A percentile compares a stretch with the other conserved stretches of the same genome.
phyloP scores from a whole-genome alignment of 1,139 yeast species.

The Ashbya aceris region DNA sequence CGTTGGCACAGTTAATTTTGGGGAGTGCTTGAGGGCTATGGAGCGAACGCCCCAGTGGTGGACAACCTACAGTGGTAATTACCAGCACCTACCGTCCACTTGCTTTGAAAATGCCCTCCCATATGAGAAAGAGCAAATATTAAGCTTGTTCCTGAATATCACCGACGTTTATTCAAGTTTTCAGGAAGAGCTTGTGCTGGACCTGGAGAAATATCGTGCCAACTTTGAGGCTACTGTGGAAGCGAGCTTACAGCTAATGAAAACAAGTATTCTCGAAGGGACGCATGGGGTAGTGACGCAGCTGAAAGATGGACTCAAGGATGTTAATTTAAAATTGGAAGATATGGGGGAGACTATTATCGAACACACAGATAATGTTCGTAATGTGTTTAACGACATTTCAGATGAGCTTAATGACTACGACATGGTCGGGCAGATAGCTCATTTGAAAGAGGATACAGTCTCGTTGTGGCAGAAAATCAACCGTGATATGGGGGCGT shows the following conservation, averaged over 20 bases:
- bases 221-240: constrained; percentile 4
- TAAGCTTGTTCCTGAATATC: constrained; percentile 39
- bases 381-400: constrained; percentile 6
- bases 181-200: constrained; percentile 16
- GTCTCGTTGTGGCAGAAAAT: constrained; percentile 9
- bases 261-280: constrained; percentile 7
- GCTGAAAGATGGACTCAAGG: constrained; percentile 13
- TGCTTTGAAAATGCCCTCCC: constrained; percentile 46
- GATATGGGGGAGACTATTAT: neutral
- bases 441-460: constrained; percentile 9
- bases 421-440: constrained; percentile 10
- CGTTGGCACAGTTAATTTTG: constrained; percentile 11
- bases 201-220: constrained; percentile 9
- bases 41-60: constrained; percentile 45
- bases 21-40: constrained; percentile 35
- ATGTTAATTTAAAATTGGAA: constrained; percentile 3
- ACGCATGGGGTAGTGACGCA: constrained; percentile 8
- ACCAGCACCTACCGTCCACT: constrained; percentile 38
- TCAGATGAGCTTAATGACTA: constrained; percentile 8
- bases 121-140: constrained; percentile 42
- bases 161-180: constrained; percentile 31
- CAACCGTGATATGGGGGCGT: constrained; percentile 6
- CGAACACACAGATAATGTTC: neutral
- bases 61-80: constrained; percentile 55
- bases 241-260: constrained; percentile 8